Base-by-base conservation (phyloP, 371 early-diverging fungal genomes). In the Entomophthora muscae region DNA sequence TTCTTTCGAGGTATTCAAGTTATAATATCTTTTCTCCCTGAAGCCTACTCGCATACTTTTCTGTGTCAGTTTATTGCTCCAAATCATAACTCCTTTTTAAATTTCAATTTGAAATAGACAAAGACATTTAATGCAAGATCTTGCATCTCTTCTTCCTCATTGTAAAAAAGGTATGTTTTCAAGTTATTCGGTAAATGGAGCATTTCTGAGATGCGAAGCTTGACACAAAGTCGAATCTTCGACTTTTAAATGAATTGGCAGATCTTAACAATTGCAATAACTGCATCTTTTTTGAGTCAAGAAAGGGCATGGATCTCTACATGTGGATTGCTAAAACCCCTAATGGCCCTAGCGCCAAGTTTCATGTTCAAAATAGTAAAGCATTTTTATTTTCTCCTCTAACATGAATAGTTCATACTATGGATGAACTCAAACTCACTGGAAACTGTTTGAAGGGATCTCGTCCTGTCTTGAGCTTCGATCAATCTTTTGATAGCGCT, bases 381-480 rank as follows among this genome's bases (percentile, higher is more conserved):
- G 69, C 22, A 17, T 28, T 52, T 62, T 29, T 17, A 53, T 26
- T 42, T 24, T 53, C 17, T 30, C 29, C 24, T 64, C 7, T 32
- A 22, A 56, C 51, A 12, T 27, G n/a, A 27, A 17, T 66, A 86
- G 86, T 98, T 60, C 98, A 98, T 71, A 98, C 98, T 21, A 91
- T 96, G 93, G 93, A 95, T 68, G 98, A 98, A 72, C 80, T 98
- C 52, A 87, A 90, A 68, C 85, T 96, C 88, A 93, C 91, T 0
- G 98, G 98, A 67, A 98, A 98, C 78, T 93, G 92, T 73, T 75
- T 98, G 53, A 95, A 95, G 73, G 95, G 96, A 10, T 93, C 94
- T 24, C 86, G 98, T 59, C 94, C 91, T 23, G 80, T 98, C 52
- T 76, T 98, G 26, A 89, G 91, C 3, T 98, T 98, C 70, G 95